Evolutionary conservation across 2,329 filamentous ascomycete genomes (phyloP).

Genomic region (Aspergillus fumigatiaffinis): DNA sequence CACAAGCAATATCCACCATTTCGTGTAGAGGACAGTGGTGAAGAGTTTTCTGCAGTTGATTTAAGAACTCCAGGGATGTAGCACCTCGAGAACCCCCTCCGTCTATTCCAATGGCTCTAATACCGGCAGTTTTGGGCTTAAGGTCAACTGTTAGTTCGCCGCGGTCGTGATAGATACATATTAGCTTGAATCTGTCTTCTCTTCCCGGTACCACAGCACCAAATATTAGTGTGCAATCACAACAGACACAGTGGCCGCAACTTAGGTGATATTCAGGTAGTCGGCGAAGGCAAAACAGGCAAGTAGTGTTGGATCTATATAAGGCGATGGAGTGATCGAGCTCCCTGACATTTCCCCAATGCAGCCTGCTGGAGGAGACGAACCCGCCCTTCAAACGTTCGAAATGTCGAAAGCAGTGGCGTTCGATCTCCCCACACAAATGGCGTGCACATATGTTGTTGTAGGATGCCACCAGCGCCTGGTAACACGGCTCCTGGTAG

Average conservation of each 20-base stretch:
- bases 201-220: background rate
- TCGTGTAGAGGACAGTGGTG: slow-evolving; percentile 4
- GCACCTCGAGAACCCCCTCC: slow-evolving; percentile 5
- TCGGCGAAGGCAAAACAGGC: slow-evolving; percentile 5
- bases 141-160: slow-evolving; percentile 4
- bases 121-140: slow-evolving; percentile 7
- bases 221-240: slow-evolving; percentile 1
- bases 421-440: slow-evolving; percentile 6
- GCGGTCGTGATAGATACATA: slow-evolving; percentile 2
- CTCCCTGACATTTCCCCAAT: slow-evolving; percentile 3
- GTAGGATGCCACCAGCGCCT: slow-evolving; percentile 4
- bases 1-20: slow-evolving; percentile 6
- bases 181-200: background rate
- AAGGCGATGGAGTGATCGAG: slow-evolving; percentile 1
- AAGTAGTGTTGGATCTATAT: slow-evolving; percentile 4
- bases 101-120: slow-evolving; percentile 7
- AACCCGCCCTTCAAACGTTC: slow-evolving; percentile 2
- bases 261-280: slow-evolving; percentile 6
- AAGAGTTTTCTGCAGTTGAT: slow-evolving; percentile 7
- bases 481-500: slow-evolving; percentile 2
- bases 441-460: slow-evolving; percentile 1
- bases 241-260: slow-evolving; percentile 7
- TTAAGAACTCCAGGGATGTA: slow-evolving; percentile 6
- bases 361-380: slow-evolving; percentile 5
- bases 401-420: slow-evolving; percentile 2